phyloP scores from a whole-genome alignment of 2,329 filamentous ascomycete species.

The Epichloe scottii region DNA sequence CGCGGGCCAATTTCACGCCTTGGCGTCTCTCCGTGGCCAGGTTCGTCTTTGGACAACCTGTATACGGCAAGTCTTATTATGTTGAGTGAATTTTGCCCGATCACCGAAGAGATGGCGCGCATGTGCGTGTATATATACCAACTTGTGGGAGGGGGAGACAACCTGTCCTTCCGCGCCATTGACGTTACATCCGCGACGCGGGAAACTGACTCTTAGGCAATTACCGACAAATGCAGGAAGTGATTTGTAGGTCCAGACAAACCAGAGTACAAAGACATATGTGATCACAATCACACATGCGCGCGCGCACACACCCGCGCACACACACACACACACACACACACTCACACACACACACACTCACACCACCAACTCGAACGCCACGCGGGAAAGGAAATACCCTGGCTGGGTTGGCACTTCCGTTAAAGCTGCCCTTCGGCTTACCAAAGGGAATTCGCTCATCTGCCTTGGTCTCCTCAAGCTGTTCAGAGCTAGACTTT shows the following conservation, averaged over 20 bases:
- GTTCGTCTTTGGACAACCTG: neutral
- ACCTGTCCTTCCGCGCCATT: conserved; percentile 12
- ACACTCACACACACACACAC: conserved; percentile 1
- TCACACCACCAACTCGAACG: conserved; percentile 1
- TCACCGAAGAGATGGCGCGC: neutral
- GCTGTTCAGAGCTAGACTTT: neutral
- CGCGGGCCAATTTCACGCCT: conserved; percentile 5
- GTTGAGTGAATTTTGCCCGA: conserved; percentile 4
- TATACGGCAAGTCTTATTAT: neutral
- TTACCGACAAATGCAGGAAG: conserved; percentile 8
- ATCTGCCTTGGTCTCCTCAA: neutral
- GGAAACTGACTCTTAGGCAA: conserved; percentile 6
- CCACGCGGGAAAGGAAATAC: conserved; percentile 6
- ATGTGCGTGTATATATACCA: conserved; percentile 8
- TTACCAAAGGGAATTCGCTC: neutral
- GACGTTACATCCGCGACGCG: conserved; percentile 14
- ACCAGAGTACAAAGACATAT: conserved; percentile 2
- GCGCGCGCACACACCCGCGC: conserved; percentile 1
- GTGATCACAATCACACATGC: conserved; percentile 3
- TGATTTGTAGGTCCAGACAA: conserved; percentile 1
- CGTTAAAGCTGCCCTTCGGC: neutral
- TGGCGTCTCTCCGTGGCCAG: conserved; percentile 5
- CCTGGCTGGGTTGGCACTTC: neutral
- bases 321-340: conserved; percentile 2
- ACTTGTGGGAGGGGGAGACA: conserved; percentile 1